phyloP scores from a whole-genome alignment of 208 protist species.

The Trypanosoma mega region DNA sequence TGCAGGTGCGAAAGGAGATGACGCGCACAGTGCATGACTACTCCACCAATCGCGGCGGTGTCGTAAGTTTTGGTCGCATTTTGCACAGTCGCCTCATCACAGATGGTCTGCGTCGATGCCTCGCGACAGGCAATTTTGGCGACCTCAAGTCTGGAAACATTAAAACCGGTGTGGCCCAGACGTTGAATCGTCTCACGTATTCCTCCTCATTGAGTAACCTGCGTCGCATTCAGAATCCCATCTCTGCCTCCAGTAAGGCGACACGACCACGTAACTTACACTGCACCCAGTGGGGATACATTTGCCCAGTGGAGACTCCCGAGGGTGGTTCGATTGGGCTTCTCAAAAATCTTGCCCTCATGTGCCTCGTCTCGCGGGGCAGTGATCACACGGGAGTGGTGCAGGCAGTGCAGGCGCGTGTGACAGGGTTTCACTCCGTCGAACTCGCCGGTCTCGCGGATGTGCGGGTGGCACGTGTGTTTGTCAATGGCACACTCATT shows the following conservation, averaged over 20 bases:
- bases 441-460: slow-evolving; percentile 22
- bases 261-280: slow-evolving; percentile 95
- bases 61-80: slow-evolving; percentile 50
- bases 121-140: slow-evolving; percentile 99
- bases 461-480: slow-evolving; percentile 34
- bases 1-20: slow-evolving; percentile 51
- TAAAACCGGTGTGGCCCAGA: slow-evolving; percentile 88
- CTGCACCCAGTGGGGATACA: slow-evolving; percentile 97
- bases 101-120: slow-evolving; percentile 89
- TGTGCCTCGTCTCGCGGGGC: slow-evolving; percentile 55
- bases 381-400: slow-evolving; percentile 40
- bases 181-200: slow-evolving; percentile 96
- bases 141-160: slow-evolving; percentile 37
- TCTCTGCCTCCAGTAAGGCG: slow-evolving; percentile 90
- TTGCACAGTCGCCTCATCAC: slow-evolving; percentile 48
- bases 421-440: slow-evolving; percentile 72
- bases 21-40: slow-evolving; percentile 38
- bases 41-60: slow-evolving; percentile 44
- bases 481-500: slow-evolving; percentile 47
- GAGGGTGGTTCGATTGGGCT: slow-evolving; percentile 94
- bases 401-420: slow-evolving; percentile 35
- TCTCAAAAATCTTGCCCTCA: slow-evolving; percentile 97
- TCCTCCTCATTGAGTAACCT: slow-evolving; percentile 98
- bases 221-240: slow-evolving; percentile 97
- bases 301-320: slow-evolving; percentile 96